Percentiles rank a stretch among this genome's conserved stretches.
phyloP scores from a whole-genome alignment of 768 basidiomycete species.

The Psilocybe azurescens region DNA sequence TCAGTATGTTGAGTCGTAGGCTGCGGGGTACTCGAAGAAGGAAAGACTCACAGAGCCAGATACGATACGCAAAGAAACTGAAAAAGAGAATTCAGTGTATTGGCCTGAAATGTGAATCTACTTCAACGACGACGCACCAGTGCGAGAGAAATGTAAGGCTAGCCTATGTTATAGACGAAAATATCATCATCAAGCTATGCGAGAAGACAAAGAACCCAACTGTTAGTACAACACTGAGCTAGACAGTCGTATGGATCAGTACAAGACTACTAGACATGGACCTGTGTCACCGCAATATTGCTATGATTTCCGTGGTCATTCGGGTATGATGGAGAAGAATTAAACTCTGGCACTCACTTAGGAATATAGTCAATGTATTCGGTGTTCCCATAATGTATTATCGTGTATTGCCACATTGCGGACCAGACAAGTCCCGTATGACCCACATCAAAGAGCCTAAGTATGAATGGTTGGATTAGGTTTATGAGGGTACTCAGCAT shows the following conservation, averaged over 20 bases:
- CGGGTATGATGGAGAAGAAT: not conserved
- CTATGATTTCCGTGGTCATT: slow-evolving; percentile 1
- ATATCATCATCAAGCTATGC: not conserved
- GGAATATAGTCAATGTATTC: slow-evolving; percentile 38
- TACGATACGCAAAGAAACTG: slow-evolving; percentile 1
- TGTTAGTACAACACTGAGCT: slow-evolving; percentile 4
- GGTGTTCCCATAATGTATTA: slow-evolving; percentile 32
- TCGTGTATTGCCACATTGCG: slow-evolving; percentile 44
- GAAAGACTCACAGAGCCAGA: not conserved
- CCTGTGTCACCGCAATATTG: slow-evolving; percentile 21
- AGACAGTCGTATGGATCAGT: no score
- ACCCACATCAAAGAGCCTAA: slow-evolving; percentile 41
- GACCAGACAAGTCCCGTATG: slow-evolving; percentile 44
- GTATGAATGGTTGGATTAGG: no score
- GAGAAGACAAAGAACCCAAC: not conserved
- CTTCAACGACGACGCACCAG: not conserved
- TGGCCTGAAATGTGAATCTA: no score
- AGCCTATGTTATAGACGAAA: not conserved
- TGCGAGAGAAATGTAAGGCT: not conserved
- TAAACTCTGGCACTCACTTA: slow-evolving; percentile 28
- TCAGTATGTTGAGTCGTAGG: no score
- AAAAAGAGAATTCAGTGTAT: not conserved
- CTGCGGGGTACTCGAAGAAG: no score
- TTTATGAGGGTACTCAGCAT: no score
- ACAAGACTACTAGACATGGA: not conserved